phyloP scores from a whole-genome alignment of 257 asterid species.

The Ligustrum vulgare region DNA sequence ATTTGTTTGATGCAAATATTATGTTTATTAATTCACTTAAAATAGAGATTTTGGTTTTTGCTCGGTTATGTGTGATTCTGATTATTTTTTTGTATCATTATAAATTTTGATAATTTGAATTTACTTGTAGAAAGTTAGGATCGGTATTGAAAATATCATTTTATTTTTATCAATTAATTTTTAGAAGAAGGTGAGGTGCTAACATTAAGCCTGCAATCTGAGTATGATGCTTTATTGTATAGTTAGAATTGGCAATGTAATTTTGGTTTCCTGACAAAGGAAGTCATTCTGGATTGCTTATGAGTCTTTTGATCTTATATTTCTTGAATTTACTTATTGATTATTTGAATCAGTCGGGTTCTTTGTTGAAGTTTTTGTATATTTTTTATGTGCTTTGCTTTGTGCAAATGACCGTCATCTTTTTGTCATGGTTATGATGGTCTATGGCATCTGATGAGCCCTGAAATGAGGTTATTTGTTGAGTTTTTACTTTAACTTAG shows the following conservation, averaged over 20 bases:
- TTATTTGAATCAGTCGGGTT: neutral
- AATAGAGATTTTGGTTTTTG: neutral
- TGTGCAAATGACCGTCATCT: neutral
- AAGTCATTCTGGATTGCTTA: neutral
- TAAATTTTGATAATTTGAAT: neutral
- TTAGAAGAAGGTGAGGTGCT: too few species aligned
- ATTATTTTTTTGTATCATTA: neutral
- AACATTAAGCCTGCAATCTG: too few species aligned
- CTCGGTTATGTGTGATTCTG: neutral
- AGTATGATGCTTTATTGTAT: too few species aligned
- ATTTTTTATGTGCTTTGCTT: neutral
- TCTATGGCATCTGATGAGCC: neutral
- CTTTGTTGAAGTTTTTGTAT: neutral
- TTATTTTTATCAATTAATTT: too few species aligned
- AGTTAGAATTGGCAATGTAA: too few species aligned
- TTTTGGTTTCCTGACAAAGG: too few species aligned
- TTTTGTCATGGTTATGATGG: neutral
- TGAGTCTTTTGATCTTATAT: neutral
- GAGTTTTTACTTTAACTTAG: neutral
- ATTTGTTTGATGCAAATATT: neutral
- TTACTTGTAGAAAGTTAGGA: neutral
- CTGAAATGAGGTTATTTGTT: neutral
- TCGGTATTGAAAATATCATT: too few species aligned
- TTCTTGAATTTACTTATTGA: too few species aligned
- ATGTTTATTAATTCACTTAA: neutral